Evolutionary conservation across 2,329 filamentous ascomycete species (phyloP).

Genomic region (Monosporascus sp.): DNA sequence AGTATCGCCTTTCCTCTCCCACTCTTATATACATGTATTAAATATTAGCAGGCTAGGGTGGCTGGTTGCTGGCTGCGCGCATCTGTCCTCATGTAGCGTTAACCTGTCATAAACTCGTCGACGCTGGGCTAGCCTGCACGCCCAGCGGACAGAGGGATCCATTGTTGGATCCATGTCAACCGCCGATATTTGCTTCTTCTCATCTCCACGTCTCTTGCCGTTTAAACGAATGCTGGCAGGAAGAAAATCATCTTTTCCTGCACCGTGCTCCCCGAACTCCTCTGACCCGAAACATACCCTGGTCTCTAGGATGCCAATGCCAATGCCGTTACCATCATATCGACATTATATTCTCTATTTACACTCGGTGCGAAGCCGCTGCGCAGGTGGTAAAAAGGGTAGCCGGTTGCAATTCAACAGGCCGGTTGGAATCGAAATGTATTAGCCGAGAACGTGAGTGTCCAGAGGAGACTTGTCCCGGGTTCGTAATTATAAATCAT

Average conservation of each 20-base stretch:
- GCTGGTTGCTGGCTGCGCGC: conserved; percentile 20
- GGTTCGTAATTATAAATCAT: conserved; percentile 12
- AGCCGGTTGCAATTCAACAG: conserved; percentile 21
- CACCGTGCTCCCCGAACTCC: conserved; percentile 43
- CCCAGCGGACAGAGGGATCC: conserved; percentile 22
- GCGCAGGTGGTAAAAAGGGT: conserved; percentile 24
- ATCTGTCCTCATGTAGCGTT: conserved; percentile 11
- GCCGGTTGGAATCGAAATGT: conserved; percentile 21
- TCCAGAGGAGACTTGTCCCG: conserved; percentile 5
- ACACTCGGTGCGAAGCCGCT: conserved; percentile 34
- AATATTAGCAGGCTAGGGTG: conserved; percentile 35
- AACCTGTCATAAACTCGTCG: conserved; percentile 17
- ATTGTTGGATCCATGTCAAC: conserved; percentile 9
- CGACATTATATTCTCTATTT: conserved; percentile 46
- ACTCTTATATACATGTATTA: conserved; percentile 34
- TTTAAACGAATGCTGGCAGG: conserved; percentile 42
- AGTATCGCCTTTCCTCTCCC: conserved; percentile 10
- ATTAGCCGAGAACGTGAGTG: conserved; percentile 15
- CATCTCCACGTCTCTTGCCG: conserved; percentile 19
- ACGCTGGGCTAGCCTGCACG: conserved; percentile 29
- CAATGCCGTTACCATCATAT: conserved; percentile 43
- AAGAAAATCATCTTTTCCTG: conserved; percentile 28
- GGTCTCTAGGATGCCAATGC: conserved; percentile 43
- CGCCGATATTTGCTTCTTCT: conserved; percentile 6
- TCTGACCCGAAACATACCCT: conserved; percentile 33